phyloP scores from a whole-genome alignment of 1,284 basidiomycete species.

The Fomitopsis betulina region DNA sequence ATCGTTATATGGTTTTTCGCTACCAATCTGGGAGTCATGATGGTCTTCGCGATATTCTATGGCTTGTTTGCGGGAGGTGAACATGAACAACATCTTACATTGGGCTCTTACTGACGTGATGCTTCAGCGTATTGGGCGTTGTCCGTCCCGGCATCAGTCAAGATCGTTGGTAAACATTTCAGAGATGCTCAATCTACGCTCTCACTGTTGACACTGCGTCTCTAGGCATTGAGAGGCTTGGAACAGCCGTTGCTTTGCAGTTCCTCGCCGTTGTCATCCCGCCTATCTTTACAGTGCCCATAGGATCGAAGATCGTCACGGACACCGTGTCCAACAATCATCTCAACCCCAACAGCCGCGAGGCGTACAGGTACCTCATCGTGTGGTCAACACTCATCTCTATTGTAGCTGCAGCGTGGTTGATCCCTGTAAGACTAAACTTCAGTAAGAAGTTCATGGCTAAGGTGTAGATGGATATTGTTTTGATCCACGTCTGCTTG shows the following conservation, averaged over 20 bases:
- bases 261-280: slow-evolving; percentile 4
- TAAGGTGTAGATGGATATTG: slow-evolving; percentile 5
- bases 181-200: neutral
- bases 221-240: slow-evolving; percentile 2
- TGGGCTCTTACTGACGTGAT: too few species aligned
- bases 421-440: neutral
- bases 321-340: neutral
- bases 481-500: too few species aligned
- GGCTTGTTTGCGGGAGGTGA: slow-evolving; percentile 4
- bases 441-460: slow-evolving; percentile 2
- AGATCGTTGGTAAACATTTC: slow-evolving; percentile 4
- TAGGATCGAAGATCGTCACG: slow-evolving; percentile 3
- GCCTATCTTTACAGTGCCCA: slow-evolving; percentile 6
- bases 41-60: slow-evolving; percentile 6
- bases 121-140: slow-evolving; percentile 2
- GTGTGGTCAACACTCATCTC: slow-evolving; percentile 2
- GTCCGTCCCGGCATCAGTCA: slow-evolving; percentile 1
- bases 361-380: slow-evolving; percentile 5
- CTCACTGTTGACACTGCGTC: neutral
- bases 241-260: slow-evolving; percentile 4
- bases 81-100: neutral
- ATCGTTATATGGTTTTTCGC: slow-evolving; percentile 8
- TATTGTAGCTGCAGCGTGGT: neutral
- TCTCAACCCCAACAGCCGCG: neutral
- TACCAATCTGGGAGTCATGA: slow-evolving; percentile 2